Conservation (phyloP, 495 filamentous ascomycete species). For the Bacidia gigantensis region DNA sequence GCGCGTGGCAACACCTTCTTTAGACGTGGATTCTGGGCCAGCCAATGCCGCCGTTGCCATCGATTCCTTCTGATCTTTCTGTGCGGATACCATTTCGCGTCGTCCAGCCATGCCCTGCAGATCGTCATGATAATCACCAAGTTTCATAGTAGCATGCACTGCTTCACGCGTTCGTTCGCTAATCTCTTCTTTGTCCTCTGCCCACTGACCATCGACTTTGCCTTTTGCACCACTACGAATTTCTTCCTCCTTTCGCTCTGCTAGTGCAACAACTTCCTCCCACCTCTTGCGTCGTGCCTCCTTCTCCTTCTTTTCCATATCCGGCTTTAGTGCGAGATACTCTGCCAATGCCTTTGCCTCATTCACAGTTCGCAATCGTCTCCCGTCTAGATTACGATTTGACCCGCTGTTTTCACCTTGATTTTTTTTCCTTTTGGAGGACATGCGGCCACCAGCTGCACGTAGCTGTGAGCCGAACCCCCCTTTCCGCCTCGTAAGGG, state of each 20-base stretch:
- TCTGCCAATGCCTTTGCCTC: slow-evolving; percentile 92
- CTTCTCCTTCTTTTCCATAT: slow-evolving; percentile 87
- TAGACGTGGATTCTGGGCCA: slow-evolving; percentile 18
- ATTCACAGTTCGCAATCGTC: slow-evolving; percentile 76
- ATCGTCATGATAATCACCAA: slow-evolving; percentile 38
- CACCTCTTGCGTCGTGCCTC: slow-evolving; percentile 68
- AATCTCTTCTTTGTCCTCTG: slow-evolving; percentile 80
- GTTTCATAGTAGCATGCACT: slow-evolving; percentile 62
- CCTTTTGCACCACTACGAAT: slow-evolving; percentile 54
- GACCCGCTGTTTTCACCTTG: slow-evolving; percentile 76
- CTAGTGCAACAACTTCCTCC: slow-evolving; percentile 69
- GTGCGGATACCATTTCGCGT: slow-evolving; percentile 26
- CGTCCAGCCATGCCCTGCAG: slow-evolving; percentile 35
- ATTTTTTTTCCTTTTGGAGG: slow-evolving; percentile 74
- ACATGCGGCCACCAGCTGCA: slow-evolving; percentile 95
- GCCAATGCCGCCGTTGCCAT: slow-evolving; percentile 9
- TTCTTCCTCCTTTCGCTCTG: slow-evolving; percentile 70
- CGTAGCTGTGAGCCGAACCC: slow-evolving; percentile 95
- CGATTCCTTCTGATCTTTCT: slow-evolving; percentile 29
- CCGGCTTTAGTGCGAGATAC: slow-evolving; percentile 88
- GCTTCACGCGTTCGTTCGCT: slow-evolving; percentile 73
- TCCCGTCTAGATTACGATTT: slow-evolving; percentile 84
- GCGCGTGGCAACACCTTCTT: slow-evolving; percentile 20
- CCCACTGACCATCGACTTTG: slow-evolving; percentile 77
- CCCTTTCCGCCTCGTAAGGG: slow-evolving; percentile 83